phyloP scores from a whole-genome alignment of 148 eudicot genomes.

The Cornus suecica region DNA sequence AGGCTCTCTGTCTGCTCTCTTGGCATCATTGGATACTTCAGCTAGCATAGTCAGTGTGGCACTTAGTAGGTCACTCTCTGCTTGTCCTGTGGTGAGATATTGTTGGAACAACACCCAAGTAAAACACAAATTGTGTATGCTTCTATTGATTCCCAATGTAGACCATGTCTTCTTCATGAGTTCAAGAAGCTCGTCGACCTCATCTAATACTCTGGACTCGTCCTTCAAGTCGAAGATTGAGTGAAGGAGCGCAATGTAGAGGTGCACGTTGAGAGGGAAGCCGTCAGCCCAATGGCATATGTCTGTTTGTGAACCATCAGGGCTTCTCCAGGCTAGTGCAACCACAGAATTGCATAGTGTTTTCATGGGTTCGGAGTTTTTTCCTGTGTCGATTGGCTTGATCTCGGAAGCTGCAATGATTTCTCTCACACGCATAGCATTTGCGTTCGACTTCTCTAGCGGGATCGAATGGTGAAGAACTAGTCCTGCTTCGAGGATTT shows the following conservation, averaged over 20 bases:
- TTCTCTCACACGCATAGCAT: constrained; percentile 38
- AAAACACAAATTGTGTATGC: constrained; percentile 69
- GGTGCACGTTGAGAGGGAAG: constrained; percentile 66
- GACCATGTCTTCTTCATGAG: constrained; percentile 92
- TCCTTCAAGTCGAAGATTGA: constrained; percentile 75
- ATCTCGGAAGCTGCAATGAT: constrained; percentile 40
- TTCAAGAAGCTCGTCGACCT: constrained; percentile 81
- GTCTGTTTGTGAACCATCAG: constrained; percentile 47
- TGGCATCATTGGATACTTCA: constrained; percentile 75
- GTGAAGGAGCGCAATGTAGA: constrained; percentile 59
- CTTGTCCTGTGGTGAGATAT: constrained; percentile 63
- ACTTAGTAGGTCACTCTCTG: constrained; percentile 60
- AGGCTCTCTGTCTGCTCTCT: constrained; percentile 54
- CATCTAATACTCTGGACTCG: constrained; percentile 64
- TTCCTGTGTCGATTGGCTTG: constrained; percentile 63
- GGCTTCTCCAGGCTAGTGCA: constrained; percentile 65
- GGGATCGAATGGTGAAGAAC: constrained; percentile 62
- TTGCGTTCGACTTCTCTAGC: constrained; percentile 44
- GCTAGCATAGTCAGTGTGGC: constrained; percentile 62
- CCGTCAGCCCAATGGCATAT: constrained; percentile 95
- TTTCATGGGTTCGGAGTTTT: constrained; percentile 66
- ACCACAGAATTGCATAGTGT: constrained; percentile 52
- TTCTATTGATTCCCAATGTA: constrained; percentile 46
- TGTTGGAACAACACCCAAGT: constrained; percentile 84
- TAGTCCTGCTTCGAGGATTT: constrained; percentile 64